Conservation (phyloP, 768 basidiomycete species). For the Boletus vinaceobasis region DNA sequence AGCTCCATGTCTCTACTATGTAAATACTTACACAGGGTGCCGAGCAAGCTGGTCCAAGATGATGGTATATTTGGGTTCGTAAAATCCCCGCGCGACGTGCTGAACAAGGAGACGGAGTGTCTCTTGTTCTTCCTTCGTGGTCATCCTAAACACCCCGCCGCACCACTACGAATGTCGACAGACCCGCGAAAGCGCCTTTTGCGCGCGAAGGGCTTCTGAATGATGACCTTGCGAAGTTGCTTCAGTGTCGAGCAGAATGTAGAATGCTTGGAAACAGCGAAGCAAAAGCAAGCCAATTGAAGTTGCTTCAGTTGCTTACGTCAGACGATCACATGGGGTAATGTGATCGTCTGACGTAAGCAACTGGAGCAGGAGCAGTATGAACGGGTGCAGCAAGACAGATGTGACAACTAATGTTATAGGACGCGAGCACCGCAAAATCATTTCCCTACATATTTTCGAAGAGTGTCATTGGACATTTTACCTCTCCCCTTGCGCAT, state of each 20-base stretch:
- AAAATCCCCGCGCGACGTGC: constrained; percentile 90
- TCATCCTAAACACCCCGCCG: constrained; percentile 37
- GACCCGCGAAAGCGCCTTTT: constrained; percentile 5
- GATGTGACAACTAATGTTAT: too few relatives aligned
- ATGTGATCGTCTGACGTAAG: too few relatives aligned
- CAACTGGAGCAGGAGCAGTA: too few relatives aligned
- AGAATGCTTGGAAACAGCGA: neutral
- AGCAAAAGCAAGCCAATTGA: neutral
- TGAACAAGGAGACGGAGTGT: constrained; percentile 85
- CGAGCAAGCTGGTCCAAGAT: constrained; percentile 92
- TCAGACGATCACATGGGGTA: neutral
- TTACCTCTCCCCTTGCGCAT: neutral
- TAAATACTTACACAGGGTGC: constrained; percentile 86
- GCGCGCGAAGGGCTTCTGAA: constrained; percentile 4
- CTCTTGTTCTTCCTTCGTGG: constrained; percentile 78
- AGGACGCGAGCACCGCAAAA: neutral
- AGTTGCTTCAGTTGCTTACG: constrained; percentile 2
- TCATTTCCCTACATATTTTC: neutral
- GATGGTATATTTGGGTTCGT: constrained; percentile 88
- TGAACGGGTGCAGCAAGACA: neutral
- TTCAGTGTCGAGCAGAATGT: constrained; percentile 2
- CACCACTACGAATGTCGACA: constrained; percentile 4
- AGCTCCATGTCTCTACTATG: constrained; percentile 23
- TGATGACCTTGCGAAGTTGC: constrained; percentile 2
- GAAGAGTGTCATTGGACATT: neutral